These are phyloP conservation scores for Myotisia sp. DNA, from an alignment of 2,329 filamentous ascomycete species.

Conservation along the genomic window DNA sequence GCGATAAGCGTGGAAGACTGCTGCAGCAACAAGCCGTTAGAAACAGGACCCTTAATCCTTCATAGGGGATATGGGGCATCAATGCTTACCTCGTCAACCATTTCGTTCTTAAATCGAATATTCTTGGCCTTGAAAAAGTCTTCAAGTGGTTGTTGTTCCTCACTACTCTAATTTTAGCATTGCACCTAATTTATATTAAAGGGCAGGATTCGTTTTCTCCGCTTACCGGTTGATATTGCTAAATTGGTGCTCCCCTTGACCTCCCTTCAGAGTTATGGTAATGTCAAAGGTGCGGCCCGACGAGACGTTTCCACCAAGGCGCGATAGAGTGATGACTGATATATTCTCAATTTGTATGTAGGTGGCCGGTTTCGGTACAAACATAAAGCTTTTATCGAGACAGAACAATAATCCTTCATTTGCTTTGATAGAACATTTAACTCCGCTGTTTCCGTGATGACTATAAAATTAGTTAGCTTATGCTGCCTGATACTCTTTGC, in stretches of 20 bases:
- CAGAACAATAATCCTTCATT: conserved; percentile 97
- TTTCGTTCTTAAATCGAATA: conserved; percentile 94
- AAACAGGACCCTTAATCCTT: neutral
- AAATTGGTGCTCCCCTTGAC: conserved; percentile 82
- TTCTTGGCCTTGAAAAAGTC: conserved; percentile 94
- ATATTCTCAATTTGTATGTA: conserved; percentile 95
- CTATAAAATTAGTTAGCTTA: conserved; percentile 26
- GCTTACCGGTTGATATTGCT: conserved; percentile 86
- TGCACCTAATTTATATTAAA: neutral
- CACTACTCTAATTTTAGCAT: conserved; percentile 30
- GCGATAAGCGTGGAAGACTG: conserved; percentile 50
- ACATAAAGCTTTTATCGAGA: conserved; percentile 96
- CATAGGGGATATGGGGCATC: too few species aligned
- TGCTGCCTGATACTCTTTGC: neutral
- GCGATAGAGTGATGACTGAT: conserved; percentile 81
- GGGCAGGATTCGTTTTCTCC: too few species aligned
- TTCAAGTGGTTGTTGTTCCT: conserved; percentile 93
- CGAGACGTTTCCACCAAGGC: conserved; percentile 84
- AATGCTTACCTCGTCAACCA: conserved; percentile 72
- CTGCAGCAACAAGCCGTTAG: neutral
- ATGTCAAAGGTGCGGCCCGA: conserved; percentile 95
- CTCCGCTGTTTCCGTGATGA: conserved; percentile 83
- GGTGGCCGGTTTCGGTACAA: conserved; percentile 93
- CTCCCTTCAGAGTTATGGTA: conserved; percentile 76
- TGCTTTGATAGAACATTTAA: conserved; percentile 99